Conservation (phyloP, 2,329 filamentous ascomycete genomes). For the Aspergillus latus region DNA sequence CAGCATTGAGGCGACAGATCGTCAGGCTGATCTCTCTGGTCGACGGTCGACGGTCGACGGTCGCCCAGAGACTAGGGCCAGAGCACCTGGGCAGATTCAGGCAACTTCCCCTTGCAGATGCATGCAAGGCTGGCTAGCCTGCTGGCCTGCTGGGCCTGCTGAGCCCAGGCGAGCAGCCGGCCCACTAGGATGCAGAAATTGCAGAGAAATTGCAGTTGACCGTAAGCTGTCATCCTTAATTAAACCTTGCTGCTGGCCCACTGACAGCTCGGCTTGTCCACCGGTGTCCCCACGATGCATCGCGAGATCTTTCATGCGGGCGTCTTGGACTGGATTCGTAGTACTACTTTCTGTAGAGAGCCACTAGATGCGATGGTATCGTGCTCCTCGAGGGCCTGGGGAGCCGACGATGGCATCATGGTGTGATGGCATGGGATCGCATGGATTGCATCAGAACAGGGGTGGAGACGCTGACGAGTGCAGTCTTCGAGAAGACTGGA, state of each 20-base stretch:
- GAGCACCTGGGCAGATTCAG: background rate
- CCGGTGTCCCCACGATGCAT: too few species aligned
- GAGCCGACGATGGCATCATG: too few species aligned
- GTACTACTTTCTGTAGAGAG: too few species aligned
- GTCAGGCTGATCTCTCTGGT: background rate
- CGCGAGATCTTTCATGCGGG: too few species aligned
- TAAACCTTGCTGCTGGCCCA: conserved; percentile 33
- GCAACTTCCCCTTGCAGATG: conserved; percentile 22
- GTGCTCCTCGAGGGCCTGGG: too few species aligned
- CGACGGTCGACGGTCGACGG: too few species aligned
- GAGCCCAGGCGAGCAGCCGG: conserved; percentile 16
- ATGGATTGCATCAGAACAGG: background rate
- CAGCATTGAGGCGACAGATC: conserved; percentile 4
- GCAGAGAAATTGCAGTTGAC: background rate
- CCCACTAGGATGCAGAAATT: conserved; percentile 22
- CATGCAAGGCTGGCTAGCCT: background rate
- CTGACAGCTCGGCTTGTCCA: conserved; percentile 16
- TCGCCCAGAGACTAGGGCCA: too few species aligned
- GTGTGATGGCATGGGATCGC: too few species aligned
- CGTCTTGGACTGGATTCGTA: too few species aligned
- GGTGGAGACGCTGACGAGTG: conserved; percentile 23
- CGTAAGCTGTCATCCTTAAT: conserved; percentile 37
- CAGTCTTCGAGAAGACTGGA: conserved; percentile 24
- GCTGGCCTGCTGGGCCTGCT: conserved; percentile 19
- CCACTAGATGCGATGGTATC: too few species aligned